phyloP scores from a whole-genome alignment of 306 rosid genomes.

The Dicorynia guianensis region DNA sequence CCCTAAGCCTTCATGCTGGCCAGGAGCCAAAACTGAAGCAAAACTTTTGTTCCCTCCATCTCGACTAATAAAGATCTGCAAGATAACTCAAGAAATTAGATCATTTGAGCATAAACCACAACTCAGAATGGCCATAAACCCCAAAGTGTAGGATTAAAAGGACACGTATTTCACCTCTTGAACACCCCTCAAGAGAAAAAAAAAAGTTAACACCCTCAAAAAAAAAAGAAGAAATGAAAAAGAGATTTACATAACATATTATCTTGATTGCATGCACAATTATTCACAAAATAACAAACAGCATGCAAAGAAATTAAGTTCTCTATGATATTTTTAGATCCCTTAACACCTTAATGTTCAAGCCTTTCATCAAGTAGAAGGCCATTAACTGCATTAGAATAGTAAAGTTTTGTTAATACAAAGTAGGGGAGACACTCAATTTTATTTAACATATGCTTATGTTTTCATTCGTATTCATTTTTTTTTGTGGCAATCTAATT shows the following conservation, averaged over 20 bases:
- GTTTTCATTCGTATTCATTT: too few relatives aligned
- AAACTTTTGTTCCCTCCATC: conserved; percentile 88
- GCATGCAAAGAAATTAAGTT: conserved; percentile 12
- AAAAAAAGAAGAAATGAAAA: too few relatives aligned
- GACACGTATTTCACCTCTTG: too few relatives aligned
- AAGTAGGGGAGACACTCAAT: not conserved
- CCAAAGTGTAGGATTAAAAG: not conserved
- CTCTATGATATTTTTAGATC: too few relatives aligned
- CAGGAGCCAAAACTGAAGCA: conserved; percentile 98
- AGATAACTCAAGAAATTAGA: conserved; percentile 39
- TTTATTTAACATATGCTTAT: too few relatives aligned
- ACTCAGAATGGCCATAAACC: not conserved
- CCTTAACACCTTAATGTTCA: not conserved
- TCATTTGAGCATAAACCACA: conserved; percentile 27
- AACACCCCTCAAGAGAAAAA: too few relatives aligned
- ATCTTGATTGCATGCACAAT: not conserved
- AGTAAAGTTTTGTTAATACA: conserved; percentile 13
- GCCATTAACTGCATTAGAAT: not conserved
- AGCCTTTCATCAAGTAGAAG: not conserved
- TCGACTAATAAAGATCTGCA: conserved; percentile 93
- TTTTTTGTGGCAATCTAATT: not conserved
- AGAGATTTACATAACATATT: not conserved
- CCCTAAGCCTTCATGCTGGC: conserved; percentile 97
- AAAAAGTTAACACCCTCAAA: too few relatives aligned
- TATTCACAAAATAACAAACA: conserved; percentile 13